phyloP scores from a whole-genome alignment of 345 rosid genomes.

The Euclidium syriacum region DNA sequence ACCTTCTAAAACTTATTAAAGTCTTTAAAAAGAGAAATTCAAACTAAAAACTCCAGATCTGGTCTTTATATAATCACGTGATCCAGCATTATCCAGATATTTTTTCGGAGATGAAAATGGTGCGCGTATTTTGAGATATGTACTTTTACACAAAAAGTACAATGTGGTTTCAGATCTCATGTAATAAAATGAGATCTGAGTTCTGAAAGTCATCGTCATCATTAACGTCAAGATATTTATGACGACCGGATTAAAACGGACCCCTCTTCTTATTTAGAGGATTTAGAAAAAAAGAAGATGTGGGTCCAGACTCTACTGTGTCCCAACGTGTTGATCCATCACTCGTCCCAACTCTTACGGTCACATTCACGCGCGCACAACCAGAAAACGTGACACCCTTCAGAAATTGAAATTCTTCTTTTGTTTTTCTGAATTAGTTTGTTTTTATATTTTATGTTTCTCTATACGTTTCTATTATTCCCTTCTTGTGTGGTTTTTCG shows the following conservation, averaged over 20 bases:
- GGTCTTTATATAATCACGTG: constrained; percentile 5
- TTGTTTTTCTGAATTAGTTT: not conserved
- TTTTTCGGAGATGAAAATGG: constrained; percentile 4
- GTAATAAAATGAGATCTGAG: constrained; percentile 6
- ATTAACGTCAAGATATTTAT: constrained; percentile 12
- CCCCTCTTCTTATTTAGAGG: not conserved
- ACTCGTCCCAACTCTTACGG: not conserved
- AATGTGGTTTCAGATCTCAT: constrained; percentile 13
- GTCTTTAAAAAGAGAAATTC: not conserved
- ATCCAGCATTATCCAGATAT: constrained; percentile 7
- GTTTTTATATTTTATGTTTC: not conserved
- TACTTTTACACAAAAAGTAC: not conserved
- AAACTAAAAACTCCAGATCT: constrained; percentile 4
- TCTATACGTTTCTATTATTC: not conserved
- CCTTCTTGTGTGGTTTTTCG: not conserved
- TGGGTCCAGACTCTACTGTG: constrained; percentile 1
- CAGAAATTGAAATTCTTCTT: not conserved
- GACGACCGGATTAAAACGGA: not conserved
- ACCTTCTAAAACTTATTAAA: no score
- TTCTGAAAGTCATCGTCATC: constrained; percentile 15
- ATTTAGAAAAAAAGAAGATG: not conserved
- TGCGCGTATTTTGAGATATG: not conserved
- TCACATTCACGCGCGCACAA: constrained; percentile 43
- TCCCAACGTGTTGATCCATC: constrained; percentile 14
- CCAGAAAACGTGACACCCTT: constrained; percentile 25